These are phyloP conservation scores for Metschnikowia proteae DNA, from an alignment of 805 yeast species.

Conservation along the genomic window DNA sequence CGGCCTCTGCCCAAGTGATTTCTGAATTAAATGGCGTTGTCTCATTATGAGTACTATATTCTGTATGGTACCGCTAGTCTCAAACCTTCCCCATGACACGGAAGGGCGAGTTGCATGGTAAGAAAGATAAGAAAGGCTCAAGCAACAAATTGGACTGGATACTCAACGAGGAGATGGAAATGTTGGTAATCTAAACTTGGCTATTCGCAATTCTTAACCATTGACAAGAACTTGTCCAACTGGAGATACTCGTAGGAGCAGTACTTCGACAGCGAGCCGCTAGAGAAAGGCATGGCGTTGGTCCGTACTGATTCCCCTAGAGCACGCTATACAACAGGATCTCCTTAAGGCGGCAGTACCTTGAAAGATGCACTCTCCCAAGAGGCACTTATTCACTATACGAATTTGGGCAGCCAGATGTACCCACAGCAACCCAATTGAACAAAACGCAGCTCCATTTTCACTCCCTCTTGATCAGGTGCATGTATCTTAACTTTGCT, in stretches of 20 bases:
- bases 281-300: conserved; percentile 30
- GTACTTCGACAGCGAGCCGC: conserved; percentile 21
- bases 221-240: conserved; percentile 38
- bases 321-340: conserved; percentile 33
- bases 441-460: conserved; percentile 43
- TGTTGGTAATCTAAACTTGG: conserved; percentile 45
- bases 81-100: conserved; percentile 59
- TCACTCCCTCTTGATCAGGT: conserved; percentile 40
- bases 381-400: conserved; percentile 22
- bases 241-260: conserved; percentile 39
- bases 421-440: conserved; percentile 34
- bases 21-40: conserved; percentile 22
- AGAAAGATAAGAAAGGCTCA: conserved; percentile 24
- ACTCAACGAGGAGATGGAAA: conserved; percentile 46
- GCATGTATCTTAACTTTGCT: conserved; percentile 36
- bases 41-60: conserved; percentile 28
- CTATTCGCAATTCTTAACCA: conserved; percentile 39
- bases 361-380: conserved; percentile 12
- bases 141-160: conserved; percentile 38
- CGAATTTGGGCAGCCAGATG: conserved; percentile 36
- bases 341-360: conserved; percentile 18
- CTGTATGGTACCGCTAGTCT: conserved; percentile 20
- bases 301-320: conserved; percentile 20
- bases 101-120: conserved; percentile 44
- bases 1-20: conserved; percentile 23